Evolutionary conservation across 2,329 filamentous ascomycete genomes (phyloP).

Genomic region (Colletotrichum sidae): DNA sequence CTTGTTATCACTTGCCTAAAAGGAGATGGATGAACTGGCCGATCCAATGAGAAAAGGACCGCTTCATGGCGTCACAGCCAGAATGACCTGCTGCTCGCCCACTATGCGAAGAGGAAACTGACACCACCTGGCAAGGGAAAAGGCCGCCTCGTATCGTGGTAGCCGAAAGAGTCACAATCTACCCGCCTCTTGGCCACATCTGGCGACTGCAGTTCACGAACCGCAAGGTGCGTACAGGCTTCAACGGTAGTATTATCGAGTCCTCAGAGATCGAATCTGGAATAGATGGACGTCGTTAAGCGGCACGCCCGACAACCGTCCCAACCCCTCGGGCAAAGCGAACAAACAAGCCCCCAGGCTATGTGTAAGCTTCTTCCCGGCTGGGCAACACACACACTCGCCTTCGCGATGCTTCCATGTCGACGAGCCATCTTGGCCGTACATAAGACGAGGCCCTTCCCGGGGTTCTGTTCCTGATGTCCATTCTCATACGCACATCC

Average conservation of each 20-base stretch:
- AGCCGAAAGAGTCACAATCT: constrained; percentile 20
- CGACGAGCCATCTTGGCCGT: constrained; percentile 1
- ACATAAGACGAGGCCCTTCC: constrained; percentile 15
- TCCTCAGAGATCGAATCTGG: constrained; percentile 10
- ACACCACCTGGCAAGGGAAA: constrained; percentile 27
- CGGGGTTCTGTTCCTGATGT: too few relatives aligned
- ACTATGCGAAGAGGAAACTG: not conserved
- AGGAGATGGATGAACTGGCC: constrained; percentile 29
- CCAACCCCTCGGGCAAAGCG: constrained; percentile 1
- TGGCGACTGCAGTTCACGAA: constrained; percentile 14
- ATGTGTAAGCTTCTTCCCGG: constrained; percentile 19
- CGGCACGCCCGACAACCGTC: constrained; percentile 17
- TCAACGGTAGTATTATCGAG: constrained; percentile 16
- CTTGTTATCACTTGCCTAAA: constrained; percentile 30
- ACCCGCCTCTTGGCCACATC: constrained; percentile 23
- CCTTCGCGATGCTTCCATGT: constrained; percentile 20
- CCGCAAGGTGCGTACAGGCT: constrained; percentile 31
- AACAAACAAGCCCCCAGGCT: constrained; percentile 1
- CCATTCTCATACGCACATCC: not conserved
- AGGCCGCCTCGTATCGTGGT: constrained; percentile 31
- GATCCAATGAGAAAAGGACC: constrained; percentile 25
- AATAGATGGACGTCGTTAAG: not conserved
- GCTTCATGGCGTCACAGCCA: constrained; percentile 2
- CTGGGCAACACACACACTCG: not conserved
- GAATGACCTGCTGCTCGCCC: not conserved